Conservation (phyloP, 768 basidiomycete genomes). For the Leccinum truebloodii region DNA sequence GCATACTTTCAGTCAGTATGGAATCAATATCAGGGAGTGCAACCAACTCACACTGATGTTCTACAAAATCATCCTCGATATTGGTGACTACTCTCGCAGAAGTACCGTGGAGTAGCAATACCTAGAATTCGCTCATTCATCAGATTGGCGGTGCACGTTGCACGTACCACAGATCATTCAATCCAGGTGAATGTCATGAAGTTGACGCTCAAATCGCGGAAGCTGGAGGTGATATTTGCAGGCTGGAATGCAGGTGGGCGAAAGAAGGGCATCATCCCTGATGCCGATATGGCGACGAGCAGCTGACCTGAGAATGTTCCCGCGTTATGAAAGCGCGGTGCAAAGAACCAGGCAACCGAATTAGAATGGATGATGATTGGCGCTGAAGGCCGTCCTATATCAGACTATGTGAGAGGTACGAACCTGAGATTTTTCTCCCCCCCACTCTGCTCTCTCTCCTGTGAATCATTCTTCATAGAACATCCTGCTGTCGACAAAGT, state of each 20-base stretch:
- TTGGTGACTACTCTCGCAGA: not conserved
- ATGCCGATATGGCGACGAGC: not conserved
- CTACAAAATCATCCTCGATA: not conserved
- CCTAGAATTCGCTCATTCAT: not conserved
- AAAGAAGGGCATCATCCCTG: conserved; percentile 4
- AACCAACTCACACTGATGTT: not conserved
- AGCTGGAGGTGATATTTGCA: not conserved
- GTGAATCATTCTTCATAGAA: not conserved
- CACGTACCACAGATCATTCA: not conserved
- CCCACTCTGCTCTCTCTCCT: not conserved
- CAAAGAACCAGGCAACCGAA: not conserved
- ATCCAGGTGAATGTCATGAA: not conserved
- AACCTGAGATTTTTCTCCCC: not conserved
- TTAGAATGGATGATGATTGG: not conserved
- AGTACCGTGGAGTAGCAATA: not conserved
- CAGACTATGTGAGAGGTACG: not conserved
- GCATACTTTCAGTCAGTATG: not conserved
- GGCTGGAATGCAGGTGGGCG: conserved; percentile 5
- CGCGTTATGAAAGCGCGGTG: not conserved
- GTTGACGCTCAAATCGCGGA: not conserved
- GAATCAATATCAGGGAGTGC: not conserved
- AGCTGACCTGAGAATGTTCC: not conserved
- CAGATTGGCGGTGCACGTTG: not conserved
- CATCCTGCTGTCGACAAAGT: not conserved
- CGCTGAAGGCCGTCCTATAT: not conserved